These are phyloP conservation scores for Podospora pseudocomata DNA, from an alignment of 495 filamentous ascomycete species.

Conservation along the genomic window DNA sequence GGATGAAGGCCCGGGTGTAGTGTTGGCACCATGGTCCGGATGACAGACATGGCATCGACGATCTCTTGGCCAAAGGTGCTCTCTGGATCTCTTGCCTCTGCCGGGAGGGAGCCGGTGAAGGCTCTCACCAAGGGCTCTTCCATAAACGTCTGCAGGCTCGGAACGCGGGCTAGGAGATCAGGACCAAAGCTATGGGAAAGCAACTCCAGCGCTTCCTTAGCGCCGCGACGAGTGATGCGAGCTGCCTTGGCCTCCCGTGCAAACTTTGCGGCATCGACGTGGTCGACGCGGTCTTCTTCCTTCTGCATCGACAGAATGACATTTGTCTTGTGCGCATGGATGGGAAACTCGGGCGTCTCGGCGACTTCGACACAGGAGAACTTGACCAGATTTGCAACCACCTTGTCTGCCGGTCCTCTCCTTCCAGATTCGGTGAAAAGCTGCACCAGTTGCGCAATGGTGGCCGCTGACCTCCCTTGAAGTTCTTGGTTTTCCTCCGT, in stretches of 20 bases:
- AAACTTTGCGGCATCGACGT: conserved; percentile 82
- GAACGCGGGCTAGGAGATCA: conserved; percentile 71
- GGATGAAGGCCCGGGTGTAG: conserved; percentile 67
- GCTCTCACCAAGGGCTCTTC: conserved; percentile 71
- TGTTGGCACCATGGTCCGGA: conserved; percentile 84
- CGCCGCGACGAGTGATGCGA: conserved; percentile 82
- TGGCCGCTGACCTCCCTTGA: conserved; percentile 80
- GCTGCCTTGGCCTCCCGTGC: conserved; percentile 82
- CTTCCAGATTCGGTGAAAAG: conserved; percentile 74
- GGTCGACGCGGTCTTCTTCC: conserved; percentile 93
- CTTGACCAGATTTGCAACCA: conserved; percentile 88
- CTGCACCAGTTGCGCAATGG: conserved; percentile 78
- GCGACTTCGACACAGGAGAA: conserved; percentile 97
- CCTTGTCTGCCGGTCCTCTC: conserved; percentile 81
- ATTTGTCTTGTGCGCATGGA: conserved; percentile 67
- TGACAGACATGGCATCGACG: conserved; percentile 87
- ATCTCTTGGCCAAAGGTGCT: conserved; percentile 80
- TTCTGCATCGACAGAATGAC: conserved; percentile 89
- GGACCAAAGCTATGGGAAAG: conserved; percentile 72
- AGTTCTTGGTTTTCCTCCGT: conserved; percentile 87
- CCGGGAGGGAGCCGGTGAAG: conserved; percentile 68
- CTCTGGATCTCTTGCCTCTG: conserved; percentile 63
- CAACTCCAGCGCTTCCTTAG: conserved; percentile 92
- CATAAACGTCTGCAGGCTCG: conserved; percentile 74
- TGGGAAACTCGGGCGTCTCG: conserved; percentile 90